A percentile compares a stretch with the other conserved stretches of the same genome.
phyloP scores from a whole-genome alignment of 78 protist species.

The Dictyostelium intermedium region DNA sequence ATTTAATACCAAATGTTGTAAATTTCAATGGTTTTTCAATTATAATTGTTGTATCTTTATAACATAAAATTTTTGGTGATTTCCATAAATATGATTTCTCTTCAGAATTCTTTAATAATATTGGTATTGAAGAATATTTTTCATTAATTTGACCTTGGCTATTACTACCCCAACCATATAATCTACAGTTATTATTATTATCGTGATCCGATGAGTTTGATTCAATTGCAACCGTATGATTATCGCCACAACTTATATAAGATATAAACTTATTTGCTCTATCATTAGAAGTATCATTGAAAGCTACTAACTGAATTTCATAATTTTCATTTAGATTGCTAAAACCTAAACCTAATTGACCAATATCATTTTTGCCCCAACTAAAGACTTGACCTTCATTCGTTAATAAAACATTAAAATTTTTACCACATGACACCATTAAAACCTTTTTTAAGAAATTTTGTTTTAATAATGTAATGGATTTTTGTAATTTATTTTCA shows the following conservation, averaged over 20 bases:
- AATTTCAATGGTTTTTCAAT: background rate
- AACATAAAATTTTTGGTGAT: background rate
- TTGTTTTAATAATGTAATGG: background rate
- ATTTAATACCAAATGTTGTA: background rate
- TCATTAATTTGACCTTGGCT: background rate
- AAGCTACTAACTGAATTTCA: background rate
- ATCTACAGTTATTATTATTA: background rate
- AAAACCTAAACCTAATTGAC: conserved; percentile 49
- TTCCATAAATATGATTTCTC: background rate
- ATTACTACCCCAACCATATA: background rate
- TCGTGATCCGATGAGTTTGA: background rate
- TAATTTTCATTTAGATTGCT: background rate
- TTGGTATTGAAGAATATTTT: background rate
- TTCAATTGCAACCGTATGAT: conserved; percentile 14
- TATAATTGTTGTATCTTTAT: background rate
- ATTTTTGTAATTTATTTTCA: background rate
- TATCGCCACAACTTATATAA: conserved; percentile 4
- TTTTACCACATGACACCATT: conserved; percentile 54
- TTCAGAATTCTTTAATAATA: background rate
- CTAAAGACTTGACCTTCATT: background rate
- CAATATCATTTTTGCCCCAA: conserved; percentile 33
- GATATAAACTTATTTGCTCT: background rate
- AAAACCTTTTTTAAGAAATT: background rate
- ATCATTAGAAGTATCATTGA: background rate
- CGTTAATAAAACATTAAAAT: background rate